Evolutionary conservation across 306 rosid genomes (phyloP).

Genomic region (Rubus parviflorus): DNA sequence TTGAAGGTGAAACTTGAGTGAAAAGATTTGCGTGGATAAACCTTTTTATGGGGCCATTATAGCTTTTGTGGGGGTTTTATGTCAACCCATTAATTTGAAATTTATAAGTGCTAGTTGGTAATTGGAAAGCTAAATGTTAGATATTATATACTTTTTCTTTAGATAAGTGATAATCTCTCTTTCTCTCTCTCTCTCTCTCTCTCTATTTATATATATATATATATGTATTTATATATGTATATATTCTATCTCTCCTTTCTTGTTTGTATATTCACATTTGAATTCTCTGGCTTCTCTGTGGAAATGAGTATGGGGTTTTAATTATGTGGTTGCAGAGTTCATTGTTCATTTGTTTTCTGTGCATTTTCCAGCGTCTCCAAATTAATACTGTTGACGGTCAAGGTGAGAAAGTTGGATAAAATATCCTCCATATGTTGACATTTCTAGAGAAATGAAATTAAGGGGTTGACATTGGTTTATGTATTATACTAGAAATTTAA

Average conservation of each 20-base stretch:
- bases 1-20: neutral
- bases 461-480: neutral
- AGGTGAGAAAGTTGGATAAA: neutral
- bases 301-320: neutral
- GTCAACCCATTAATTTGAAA: neutral
- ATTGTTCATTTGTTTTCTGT: neutral
- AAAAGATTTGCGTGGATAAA: neutral
- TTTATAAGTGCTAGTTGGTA: neutral
- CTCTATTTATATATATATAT: neutral
- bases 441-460: neutral
- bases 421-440: neutral
- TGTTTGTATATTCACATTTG: conserved; percentile 2
- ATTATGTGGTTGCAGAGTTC: neutral
- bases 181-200: neutral
- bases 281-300: neutral
- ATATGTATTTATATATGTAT: neutral
- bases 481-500: neutral
- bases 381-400: neutral
- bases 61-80: neutral
- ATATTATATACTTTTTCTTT: neutral
- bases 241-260: no score
- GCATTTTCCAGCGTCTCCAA: neutral
- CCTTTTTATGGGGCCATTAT: neutral
- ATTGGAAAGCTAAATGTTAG: neutral
- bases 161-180: neutral